Evolutionary conservation across 371 early-diverging fungal species (phyloP), one percentile per base, ranked within the genome.

Genomic region (Smittium culicis): DNA sequence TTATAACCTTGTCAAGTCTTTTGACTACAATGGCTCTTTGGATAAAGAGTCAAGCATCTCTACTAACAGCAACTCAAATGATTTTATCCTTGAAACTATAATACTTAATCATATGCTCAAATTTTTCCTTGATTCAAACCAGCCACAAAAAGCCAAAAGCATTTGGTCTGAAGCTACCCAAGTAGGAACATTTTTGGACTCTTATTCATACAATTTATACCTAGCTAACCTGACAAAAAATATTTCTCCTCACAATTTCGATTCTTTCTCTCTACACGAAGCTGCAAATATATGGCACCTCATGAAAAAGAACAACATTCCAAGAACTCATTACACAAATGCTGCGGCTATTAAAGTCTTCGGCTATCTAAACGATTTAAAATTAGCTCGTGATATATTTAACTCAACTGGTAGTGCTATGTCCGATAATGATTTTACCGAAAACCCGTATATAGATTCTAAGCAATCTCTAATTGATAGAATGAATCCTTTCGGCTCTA

Each of bases 21-120:
- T 3, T 32, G 14, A 35, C 11, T 5, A 29, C 3, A 3, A 35
- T 20, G 25, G 20, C 8, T 62, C 24, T 62, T 62, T 62, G 24
- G 30, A 5, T 16, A 20, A 16, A 3, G 24, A 62, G 20, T 2
- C 14, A 11, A 31, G 11, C 2, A 35, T 14, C 3, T 14, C 62
- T 62, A 11, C 8, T 2, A 35, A 20, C 33, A 20, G 14, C 20
- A 35, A 62, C 31, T n/a, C n/a, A n/a, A n/a, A n/a, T 59, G 60
- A 59, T 5, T 27, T 59, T 5, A 62, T 16, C 3, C 3, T 62
- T 29, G 62, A 62, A 14, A 25, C 62, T 11, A 25, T 34, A 29
- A 35, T 62, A 11, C 20, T 62, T 5, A 62, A 62, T 35, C 62
- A 29, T 31, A 62, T 62, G 62, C 14, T 62, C 30, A 31, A 62